Evolutionary conservation across 2,329 filamentous ascomycete genomes (phyloP).

Genomic region (Westerdykella sp.): DNA sequence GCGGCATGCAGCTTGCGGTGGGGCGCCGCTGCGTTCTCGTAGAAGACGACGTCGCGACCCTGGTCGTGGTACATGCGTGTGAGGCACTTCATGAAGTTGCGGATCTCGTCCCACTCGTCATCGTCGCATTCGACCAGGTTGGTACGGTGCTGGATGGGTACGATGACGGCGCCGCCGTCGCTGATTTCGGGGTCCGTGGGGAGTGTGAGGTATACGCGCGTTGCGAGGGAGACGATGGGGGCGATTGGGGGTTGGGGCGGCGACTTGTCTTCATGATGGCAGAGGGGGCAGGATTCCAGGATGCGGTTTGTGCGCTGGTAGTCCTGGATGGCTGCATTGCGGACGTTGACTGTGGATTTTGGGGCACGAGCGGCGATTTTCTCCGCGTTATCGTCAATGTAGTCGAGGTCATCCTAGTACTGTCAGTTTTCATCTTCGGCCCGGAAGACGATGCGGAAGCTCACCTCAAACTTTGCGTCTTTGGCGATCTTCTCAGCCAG

Average conservation of each 20-base stretch:
- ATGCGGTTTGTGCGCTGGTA: constrained; percentile 85
- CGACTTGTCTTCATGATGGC: constrained; percentile 79
- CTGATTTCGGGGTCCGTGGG: constrained; percentile 84
- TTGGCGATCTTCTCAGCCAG: constrained; percentile 92
- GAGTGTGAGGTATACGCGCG: constrained; percentile 79
- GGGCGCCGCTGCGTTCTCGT: constrained; percentile 88
- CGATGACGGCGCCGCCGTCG: constrained; percentile 78
- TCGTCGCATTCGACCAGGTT: constrained; percentile 98
- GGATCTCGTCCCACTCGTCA: constrained; percentile 98
- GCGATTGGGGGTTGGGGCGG: constrained; percentile 64
- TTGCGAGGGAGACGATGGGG: constrained; percentile 78
- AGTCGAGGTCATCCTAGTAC: constrained; percentile 72
- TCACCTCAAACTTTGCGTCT: constrained; percentile 74
- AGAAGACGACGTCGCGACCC: constrained; percentile 88
- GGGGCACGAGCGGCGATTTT: constrained; percentile 83
- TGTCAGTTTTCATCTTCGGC: constrained; percentile 11
- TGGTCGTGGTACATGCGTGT: constrained; percentile 93
- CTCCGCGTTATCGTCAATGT: constrained; percentile 92
- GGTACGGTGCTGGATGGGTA: constrained; percentile 75
- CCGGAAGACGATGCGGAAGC: constrained; percentile 13
- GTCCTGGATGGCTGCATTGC: constrained; percentile 78
- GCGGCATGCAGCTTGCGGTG: constrained; percentile 75
- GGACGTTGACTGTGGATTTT: constrained; percentile 80
- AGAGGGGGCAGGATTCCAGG: constrained; percentile 82
- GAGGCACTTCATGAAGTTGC: constrained; percentile 97